Conservation (phyloP, 148 eudicot species). For the Chenopodium album region DNA sequence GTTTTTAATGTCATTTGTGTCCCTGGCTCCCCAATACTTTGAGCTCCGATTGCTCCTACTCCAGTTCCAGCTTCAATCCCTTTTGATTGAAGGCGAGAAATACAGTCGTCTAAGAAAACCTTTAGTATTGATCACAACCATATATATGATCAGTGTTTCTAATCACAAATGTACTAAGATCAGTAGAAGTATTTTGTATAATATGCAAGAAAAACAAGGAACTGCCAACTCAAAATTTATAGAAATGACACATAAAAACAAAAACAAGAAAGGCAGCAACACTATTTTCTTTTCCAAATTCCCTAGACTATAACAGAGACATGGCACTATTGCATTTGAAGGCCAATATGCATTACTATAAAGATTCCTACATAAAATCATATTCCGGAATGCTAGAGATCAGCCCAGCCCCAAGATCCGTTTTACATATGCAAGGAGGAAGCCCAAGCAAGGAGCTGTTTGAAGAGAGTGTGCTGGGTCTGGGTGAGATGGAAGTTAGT, state of each 20-base stretch:
- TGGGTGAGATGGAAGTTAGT: too few relatives aligned
- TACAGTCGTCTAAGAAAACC: conserved; percentile 73
- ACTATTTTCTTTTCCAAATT: background rate
- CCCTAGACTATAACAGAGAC: too few relatives aligned
- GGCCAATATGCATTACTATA: too few relatives aligned
- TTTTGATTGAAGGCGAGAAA: conserved; percentile 66
- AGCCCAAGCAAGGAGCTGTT: too few relatives aligned
- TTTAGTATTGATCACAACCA: conserved; percentile 22
- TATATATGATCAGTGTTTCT: background rate
- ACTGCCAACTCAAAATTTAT: background rate
- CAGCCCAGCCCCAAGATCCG: too few relatives aligned
- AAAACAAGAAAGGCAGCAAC: background rate
- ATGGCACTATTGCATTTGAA: too few relatives aligned
- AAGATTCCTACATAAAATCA: too few relatives aligned
- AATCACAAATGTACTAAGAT: background rate
- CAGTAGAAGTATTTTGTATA: background rate
- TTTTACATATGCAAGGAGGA: too few relatives aligned
- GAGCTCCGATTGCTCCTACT: conserved; percentile 93
- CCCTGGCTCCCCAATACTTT: conserved; percentile 97
- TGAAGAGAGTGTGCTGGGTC: too few relatives aligned
- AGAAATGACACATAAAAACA: background rate
- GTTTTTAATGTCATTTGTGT: conserved; percentile 97
- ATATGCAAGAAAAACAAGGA: background rate
- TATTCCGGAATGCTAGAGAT: too few relatives aligned
- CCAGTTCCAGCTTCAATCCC: conserved; percentile 80